phyloP scores from a whole-genome alignment of 495 filamentous ascomycete species.

The Penicillium herquei region DNA sequence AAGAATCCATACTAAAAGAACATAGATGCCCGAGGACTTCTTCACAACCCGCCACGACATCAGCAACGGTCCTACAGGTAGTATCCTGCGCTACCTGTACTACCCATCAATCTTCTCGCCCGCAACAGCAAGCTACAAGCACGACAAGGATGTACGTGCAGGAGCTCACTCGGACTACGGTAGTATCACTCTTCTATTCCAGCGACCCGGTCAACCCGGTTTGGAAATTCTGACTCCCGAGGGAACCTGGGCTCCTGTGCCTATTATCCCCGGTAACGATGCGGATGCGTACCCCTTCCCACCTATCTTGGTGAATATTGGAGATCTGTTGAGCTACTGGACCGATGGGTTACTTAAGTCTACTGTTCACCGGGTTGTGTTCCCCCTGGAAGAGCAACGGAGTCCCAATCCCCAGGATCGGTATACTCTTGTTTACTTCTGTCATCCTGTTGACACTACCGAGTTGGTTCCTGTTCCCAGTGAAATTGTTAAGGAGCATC shows the following conservation, averaged over 20 bases:
- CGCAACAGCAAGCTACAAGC: slow-evolving; percentile 40
- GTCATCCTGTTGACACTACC: slow-evolving; percentile 76
- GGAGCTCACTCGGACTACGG: slow-evolving; percentile 70
- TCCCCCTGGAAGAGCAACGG: slow-evolving; percentile 52
- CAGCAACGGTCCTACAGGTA: slow-evolving; percentile 59
- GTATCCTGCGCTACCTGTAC: slow-evolving; percentile 78
- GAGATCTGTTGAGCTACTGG: slow-evolving; percentile 89
- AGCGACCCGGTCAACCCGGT: slow-evolving; percentile 76
- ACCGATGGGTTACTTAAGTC: slow-evolving; percentile 79
- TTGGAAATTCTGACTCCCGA: slow-evolving; percentile 74
- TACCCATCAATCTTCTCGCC: slow-evolving; percentile 60
- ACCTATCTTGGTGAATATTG: slow-evolving; percentile 90
- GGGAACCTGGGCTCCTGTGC: slow-evolving; percentile 44
- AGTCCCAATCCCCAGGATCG: slow-evolving; percentile 59
- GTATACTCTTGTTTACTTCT: slow-evolving; percentile 90
- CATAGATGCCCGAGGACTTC: slow-evolving; percentile 56
- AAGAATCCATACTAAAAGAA: background rate
- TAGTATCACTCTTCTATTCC: slow-evolving; percentile 70
- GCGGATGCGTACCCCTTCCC: slow-evolving; percentile 50
- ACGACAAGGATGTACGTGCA: slow-evolving; percentile 58
- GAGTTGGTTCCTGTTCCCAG: slow-evolving; percentile 76
- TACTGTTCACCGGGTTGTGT: slow-evolving; percentile 88
- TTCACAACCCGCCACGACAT: slow-evolving; percentile 72
- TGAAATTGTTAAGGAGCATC: slow-evolving; percentile 44
- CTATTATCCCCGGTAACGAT: slow-evolving; percentile 40